These are phyloP conservation scores for Monilinia polystroma DNA, from an alignment of 2,329 filamentous ascomycete genomes.

Conservation along the genomic window DNA sequence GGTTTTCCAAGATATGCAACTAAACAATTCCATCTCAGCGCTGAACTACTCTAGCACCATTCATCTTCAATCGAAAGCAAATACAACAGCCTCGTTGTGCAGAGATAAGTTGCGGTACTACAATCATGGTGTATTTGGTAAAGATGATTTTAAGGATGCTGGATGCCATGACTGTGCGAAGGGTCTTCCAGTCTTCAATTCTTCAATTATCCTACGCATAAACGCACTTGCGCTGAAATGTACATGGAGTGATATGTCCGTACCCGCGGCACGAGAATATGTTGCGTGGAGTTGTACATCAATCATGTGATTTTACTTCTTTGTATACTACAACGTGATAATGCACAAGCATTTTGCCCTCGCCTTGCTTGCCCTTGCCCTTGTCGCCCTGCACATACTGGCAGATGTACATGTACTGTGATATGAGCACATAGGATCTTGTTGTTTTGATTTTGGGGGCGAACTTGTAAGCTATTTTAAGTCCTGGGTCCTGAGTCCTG, in stretches of 20 bases:
- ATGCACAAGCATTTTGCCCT: slow-evolving; percentile 4
- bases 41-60: not conserved
- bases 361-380: not conserved
- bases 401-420: slow-evolving; percentile 2
- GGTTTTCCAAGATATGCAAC: slow-evolving; percentile 5
- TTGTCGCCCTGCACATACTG: not conserved
- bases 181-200: not conserved
- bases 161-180: not conserved
- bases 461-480: not conserved
- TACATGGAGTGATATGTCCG: slow-evolving; percentile 1
- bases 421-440: not conserved
- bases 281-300: slow-evolving; percentile 18
- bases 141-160: not conserved
- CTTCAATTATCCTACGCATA: not conserved
- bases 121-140: not conserved
- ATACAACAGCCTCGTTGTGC: not conserved
- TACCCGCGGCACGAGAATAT: slow-evolving; percentile 8
- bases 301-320: slow-evolving; percentile 16
- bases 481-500: not conserved
- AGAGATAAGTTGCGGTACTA: not conserved
- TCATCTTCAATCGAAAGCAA: not conserved
- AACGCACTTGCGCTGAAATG: slow-evolving; percentile 4
- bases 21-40: not conserved
- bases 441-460: not conserved
- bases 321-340: slow-evolving; percentile 12